Conservation (phyloP, 495 filamentous ascomycete genomes). For the Annulohypoxylon stygium region DNA sequence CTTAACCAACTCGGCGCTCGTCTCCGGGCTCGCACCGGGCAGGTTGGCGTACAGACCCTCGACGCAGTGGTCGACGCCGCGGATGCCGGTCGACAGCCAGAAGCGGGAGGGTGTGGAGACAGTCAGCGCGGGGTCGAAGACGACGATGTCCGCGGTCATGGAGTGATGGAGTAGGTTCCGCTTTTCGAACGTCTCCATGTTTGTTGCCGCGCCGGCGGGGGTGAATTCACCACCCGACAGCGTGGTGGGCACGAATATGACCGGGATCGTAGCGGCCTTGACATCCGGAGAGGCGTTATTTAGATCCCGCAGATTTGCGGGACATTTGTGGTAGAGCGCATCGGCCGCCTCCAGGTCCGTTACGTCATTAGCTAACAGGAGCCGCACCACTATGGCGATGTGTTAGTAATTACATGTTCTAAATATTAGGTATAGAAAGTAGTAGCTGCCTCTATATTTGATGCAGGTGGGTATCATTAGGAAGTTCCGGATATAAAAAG, state of each 20-base stretch:
- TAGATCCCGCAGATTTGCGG: conserved; percentile 27
- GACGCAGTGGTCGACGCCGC: conserved; percentile 75
- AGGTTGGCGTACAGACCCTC: conserved; percentile 66
- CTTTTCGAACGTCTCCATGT: conserved; percentile 67
- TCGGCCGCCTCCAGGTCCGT: conserved; percentile 59
- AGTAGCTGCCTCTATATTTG: too few relatives aligned
- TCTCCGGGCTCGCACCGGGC: conserved; percentile 46
- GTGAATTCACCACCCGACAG: conserved; percentile 75
- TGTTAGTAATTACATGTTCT: neutral
- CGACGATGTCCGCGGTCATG: conserved; percentile 66
- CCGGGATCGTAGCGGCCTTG: conserved; percentile 60
- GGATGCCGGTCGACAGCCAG: conserved; percentile 73
- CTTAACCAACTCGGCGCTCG: conserved; percentile 55
- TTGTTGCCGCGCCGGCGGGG: conserved; percentile 66
- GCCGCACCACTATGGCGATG: conserved; percentile 54
- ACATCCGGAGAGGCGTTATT: conserved; percentile 7
- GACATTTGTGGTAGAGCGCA: conserved; percentile 56
- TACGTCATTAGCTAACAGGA: conserved; percentile 62
- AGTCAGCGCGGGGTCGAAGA: conserved; percentile 69
- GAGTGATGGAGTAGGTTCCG: conserved; percentile 62
- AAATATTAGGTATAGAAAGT: neutral
- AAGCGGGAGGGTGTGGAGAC: conserved; percentile 68
- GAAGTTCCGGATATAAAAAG: neutral
- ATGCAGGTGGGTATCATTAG: too few relatives aligned
- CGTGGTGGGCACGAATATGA: conserved; percentile 73